Evolutionary conservation across 2,329 filamentous ascomycete species (phyloP).

Genomic region (Aureobasidium subglaciale): DNA sequence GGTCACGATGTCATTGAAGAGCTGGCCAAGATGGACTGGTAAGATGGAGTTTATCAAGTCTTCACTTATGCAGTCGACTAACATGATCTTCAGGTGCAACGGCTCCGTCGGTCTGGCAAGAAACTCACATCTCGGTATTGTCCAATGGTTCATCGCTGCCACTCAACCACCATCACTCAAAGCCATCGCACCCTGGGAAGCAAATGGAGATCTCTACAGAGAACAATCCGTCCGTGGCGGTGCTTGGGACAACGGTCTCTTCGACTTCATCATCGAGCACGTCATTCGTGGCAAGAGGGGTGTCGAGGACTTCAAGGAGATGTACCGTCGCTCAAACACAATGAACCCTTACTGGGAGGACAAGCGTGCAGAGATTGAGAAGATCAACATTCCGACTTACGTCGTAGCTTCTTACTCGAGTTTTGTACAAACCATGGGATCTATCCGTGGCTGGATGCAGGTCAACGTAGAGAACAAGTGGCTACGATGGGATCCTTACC

Average conservation of each 20-base stretch:
- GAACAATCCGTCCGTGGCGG: slow-evolving; percentile 42
- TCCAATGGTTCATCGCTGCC: slow-evolving; percentile 36
- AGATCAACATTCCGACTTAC: slow-evolving; percentile 18
- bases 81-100: slow-evolving; percentile 27
- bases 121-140: slow-evolving; percentile 37
- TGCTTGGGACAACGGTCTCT: not conserved
- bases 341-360: slow-evolving; percentile 17
- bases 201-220: slow-evolving; percentile 39
- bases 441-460: slow-evolving; percentile 30
- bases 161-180: slow-evolving; percentile 35
- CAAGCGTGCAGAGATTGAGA: slow-evolving; percentile 15
- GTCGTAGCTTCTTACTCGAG: slow-evolving; percentile 14
- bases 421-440: slow-evolving; percentile 17
- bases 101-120: slow-evolving; percentile 38
- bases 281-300: slow-evolving; percentile 16
- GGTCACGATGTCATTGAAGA: slow-evolving; percentile 40
- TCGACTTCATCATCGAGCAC: slow-evolving; percentile 17
- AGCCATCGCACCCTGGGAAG: slow-evolving; percentile 43
- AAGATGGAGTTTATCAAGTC: not conserved
- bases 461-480: slow-evolving; percentile 34
- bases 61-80: too few species aligned
- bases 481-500: slow-evolving; percentile 33
- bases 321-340: slow-evolving; percentile 10
- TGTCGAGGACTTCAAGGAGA: slow-evolving; percentile 16
- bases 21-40: slow-evolving; percentile 37